Base-by-base conservation (phyloP, 345 rosid species). In the Moringa oleifera region DNA sequence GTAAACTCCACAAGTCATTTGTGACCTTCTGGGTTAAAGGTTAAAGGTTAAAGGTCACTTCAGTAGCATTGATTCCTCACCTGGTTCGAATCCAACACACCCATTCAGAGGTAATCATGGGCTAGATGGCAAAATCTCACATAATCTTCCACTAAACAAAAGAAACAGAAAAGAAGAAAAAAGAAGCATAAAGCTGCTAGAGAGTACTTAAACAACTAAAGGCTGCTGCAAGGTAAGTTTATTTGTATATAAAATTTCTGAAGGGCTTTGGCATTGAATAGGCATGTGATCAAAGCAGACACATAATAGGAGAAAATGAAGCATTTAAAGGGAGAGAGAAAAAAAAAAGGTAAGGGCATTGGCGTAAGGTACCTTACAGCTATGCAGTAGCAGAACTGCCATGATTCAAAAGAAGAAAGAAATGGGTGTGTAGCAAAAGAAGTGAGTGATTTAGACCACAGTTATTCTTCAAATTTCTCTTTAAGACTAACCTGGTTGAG, bases 371-470 rank as follows among this genome's bases (percentile, higher is more conserved):
- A 68, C 63, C 79, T 76, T 81, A 75, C 88, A 79, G 83, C 85
- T 74, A 81, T 71, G 85, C 77, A 60, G 61, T 55, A 52, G 64
- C 83, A 67, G 58, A 72, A 67, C 11, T 59, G 79, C 68, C 67
- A 81, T 83, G 80, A 80, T 83, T 76, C 65, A 64, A 55, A 70
- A 67, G 73, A 65, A 59, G 79, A 75, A 75, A 75, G 73, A 63
- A 62, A 54, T 50, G 20, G 49, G 58, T 33, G 25, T 49, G 66
- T 56, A 59, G 56, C 63, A 37, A 60, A 59, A 65, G 63, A 60
- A 54, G 23, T 51, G 28, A 50, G 25, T 59, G 77, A 62, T 68
- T 65, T 68, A 75, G 76, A 68, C 80, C 75, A 69, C 72, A 63
- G 66, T 70, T 73, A 70, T 65, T 70, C 72, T 37, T 60, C 57